These are phyloP conservation scores for Noccaea bulbosa DNA, from an alignment of 345 rosid genomes.

Conservation along the genomic window DNA sequence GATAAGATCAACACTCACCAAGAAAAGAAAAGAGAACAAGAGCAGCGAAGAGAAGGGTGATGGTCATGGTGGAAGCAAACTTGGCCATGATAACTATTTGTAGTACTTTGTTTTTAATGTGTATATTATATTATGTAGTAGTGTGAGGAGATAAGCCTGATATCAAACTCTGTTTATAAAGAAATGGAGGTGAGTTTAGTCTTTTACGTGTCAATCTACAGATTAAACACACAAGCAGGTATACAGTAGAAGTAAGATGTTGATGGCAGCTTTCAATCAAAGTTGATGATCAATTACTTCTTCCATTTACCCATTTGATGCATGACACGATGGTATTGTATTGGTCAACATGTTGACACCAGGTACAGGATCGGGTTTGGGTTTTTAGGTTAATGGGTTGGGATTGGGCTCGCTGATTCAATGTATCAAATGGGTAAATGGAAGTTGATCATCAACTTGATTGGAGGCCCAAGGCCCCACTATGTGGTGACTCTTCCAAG, in stretches of 20 bases:
- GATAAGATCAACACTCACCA: slow-evolving; percentile 10
- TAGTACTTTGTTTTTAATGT: neutral
- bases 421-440: neutral
- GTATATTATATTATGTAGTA: slow-evolving; percentile 7
- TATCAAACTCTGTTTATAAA: slow-evolving; percentile 21
- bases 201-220: neutral
- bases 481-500: neutral
- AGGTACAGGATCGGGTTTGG: too few relatives aligned
- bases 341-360: too few relatives aligned
- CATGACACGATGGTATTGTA: too few relatives aligned
- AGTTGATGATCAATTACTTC: neutral
- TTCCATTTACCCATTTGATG: neutral
- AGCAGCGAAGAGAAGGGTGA: slow-evolving; percentile 11
- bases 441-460: neutral
- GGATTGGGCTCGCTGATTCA: neutral
- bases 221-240: neutral
- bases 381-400: neutral
- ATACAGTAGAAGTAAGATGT: too few relatives aligned
- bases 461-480: neutral
- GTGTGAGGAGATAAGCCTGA: slow-evolving; percentile 12
- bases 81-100: slow-evolving; percentile 18
- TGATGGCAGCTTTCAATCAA: neutral
- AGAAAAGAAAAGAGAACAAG: slow-evolving; percentile 31
- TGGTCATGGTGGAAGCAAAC: neutral
- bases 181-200: slow-evolving; percentile 3